Percentiles rank a stretch among this genome's conserved stretches.
Conservation (phyloP, 2,329 filamentous ascomycete genomes). For the Apiospora saccharicola region DNA sequence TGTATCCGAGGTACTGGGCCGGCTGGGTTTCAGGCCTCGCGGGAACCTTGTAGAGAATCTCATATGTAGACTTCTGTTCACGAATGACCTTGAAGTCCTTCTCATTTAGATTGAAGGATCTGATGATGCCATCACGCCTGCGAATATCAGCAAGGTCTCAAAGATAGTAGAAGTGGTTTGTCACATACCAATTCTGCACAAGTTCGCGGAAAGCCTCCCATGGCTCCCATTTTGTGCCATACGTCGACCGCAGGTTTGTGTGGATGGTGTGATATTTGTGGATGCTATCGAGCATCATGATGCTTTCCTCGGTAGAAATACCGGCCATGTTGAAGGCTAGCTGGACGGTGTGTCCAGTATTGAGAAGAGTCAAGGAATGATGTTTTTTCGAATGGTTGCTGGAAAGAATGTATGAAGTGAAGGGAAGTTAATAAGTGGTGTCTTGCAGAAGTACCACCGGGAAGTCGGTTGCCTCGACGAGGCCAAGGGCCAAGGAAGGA, state of each 20-base stretch:
- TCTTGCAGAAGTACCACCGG: not conserved
- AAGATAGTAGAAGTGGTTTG: not conserved
- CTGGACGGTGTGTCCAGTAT: not conserved
- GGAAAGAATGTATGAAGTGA: not conserved
- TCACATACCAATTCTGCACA: conserved; percentile 43
- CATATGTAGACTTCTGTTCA: not conserved
- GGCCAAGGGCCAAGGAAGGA: too few species aligned
- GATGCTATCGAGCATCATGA: not conserved
- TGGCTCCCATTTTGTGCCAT: conserved; percentile 26
- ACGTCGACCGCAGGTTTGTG: conserved; percentile 1
- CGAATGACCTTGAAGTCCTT: not conserved
- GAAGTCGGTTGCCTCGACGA: not conserved
- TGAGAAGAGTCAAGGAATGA: not conserved
- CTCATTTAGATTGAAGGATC: not conserved
- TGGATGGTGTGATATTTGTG: not conserved
- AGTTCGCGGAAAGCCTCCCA: conserved; percentile 44
- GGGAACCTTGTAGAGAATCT: not conserved
- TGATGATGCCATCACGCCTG: not conserved
- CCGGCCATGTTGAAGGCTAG: not conserved
- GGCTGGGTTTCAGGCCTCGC: not conserved
- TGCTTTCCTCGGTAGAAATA: not conserved
- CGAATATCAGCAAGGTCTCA: too few species aligned
- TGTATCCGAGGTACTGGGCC: not conserved
- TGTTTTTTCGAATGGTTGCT: not conserved
- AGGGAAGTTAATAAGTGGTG: not conserved